These are phyloP conservation scores for Yamadazyma sp. DNA, from an alignment of 1,139 yeast genomes.

Conservation along the genomic window DNA sequence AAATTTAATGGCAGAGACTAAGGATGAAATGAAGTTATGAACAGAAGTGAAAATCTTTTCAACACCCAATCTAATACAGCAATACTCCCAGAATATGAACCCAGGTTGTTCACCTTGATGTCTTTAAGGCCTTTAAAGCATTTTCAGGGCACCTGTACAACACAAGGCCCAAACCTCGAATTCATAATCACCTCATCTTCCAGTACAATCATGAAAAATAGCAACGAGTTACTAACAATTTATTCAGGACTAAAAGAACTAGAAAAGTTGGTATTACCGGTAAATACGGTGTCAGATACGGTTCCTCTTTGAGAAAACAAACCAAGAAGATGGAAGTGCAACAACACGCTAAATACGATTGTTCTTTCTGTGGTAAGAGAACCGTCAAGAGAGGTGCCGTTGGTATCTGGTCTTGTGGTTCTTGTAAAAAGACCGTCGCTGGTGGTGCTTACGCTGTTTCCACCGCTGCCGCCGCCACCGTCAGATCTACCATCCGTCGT, in stretches of 20 bases:
- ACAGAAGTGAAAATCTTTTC: conserved; percentile 2
- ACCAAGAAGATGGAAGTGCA: conserved; percentile 99
- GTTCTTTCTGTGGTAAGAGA: conserved; percentile 99
- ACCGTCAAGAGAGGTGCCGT: conserved; percentile 96
- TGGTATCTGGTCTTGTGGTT: conserved; percentile 98
- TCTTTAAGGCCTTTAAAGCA: too few relatives aligned
- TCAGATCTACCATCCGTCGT: conserved; percentile 99
- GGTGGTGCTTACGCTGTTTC: conserved; percentile 99
- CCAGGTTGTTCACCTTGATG: too few relatives aligned
- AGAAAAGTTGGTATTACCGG: conserved; percentile 99
- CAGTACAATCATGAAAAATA: too few relatives aligned
- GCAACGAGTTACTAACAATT: conserved; percentile 37
- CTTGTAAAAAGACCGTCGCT: conserved; percentile 96
- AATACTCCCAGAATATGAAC: too few relatives aligned
- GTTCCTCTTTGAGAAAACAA: conserved; percentile 99
- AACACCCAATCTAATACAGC: neutral
- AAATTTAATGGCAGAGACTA: too few relatives aligned
- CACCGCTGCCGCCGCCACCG: conserved; percentile 99
- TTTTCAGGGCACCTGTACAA: too few relatives aligned
- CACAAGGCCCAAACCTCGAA: too few relatives aligned
- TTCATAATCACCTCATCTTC: too few relatives aligned
- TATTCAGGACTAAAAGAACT: conserved; percentile 94
- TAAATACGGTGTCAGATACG: conserved; percentile 99
- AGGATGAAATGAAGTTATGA: too few relatives aligned
- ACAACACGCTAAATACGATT: conserved; percentile 98